Evolutionary conservation across 2,329 filamentous ascomycete genomes (phyloP).

Genomic region (Pezicula carpinea): DNA sequence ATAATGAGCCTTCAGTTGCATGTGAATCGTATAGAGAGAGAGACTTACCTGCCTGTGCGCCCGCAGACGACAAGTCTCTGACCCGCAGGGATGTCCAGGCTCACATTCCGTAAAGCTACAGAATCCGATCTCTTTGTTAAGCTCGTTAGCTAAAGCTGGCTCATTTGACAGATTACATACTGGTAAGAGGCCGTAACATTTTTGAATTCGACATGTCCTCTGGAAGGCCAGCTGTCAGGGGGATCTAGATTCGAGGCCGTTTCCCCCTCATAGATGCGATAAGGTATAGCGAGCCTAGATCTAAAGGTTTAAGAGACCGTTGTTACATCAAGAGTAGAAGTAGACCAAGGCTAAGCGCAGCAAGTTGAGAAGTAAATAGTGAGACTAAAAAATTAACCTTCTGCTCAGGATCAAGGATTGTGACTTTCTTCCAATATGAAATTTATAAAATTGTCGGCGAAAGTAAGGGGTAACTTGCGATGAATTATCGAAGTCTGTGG

Average conservation of each 20-base stretch:
- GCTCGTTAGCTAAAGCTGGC: constrained; percentile 30
- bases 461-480: too few species aligned
- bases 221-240: constrained; percentile 28
- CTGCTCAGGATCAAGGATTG: not conserved
- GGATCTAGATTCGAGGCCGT: constrained; percentile 5
- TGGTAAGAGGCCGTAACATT: constrained; percentile 27
- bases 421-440: not conserved
- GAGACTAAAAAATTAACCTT: constrained; percentile 3
- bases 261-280: constrained; percentile 27
- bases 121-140: constrained; percentile 28
- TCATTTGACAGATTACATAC: constrained; percentile 25
- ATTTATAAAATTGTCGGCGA: too few species aligned
- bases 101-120: constrained; percentile 27
- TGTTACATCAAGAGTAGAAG: constrained; percentile 12
- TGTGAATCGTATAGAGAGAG: not conserved
- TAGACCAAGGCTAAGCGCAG: constrained; percentile 12
- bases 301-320: constrained; percentile 9
- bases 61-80: constrained; percentile 49
- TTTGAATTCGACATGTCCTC: constrained; percentile 29
- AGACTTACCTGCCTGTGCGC: constrained; percentile 41
- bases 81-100: constrained; percentile 40
- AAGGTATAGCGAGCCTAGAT: constrained; percentile 13
- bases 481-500: too few species aligned
- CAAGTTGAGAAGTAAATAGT: constrained; percentile 8
- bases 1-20: not conserved